Percentiles rank a stretch among this genome's conserved stretches.
Evolutionary conservation across 2,329 filamentous ascomycete species (phyloP).

Genomic region (Dothidotthia symphoricarpi): DNA sequence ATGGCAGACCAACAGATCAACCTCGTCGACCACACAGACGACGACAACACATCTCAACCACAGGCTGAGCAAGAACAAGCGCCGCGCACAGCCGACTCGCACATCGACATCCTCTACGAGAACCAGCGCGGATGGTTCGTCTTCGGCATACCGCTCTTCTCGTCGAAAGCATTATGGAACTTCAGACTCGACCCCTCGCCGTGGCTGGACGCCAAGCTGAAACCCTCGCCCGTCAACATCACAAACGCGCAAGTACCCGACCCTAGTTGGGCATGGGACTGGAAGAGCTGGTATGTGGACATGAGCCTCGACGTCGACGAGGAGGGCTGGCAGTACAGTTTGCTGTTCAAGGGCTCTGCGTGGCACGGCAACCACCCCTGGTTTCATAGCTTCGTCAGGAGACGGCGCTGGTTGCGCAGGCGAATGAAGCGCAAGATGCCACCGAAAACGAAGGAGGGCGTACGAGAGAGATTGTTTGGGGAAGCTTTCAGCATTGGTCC

Average conservation of each 20-base stretch:
- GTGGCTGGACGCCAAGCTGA: constrained; percentile 70
- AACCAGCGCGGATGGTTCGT: constrained; percentile 90
- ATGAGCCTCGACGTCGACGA: constrained; percentile 82
- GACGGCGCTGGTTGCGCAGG: constrained; percentile 83
- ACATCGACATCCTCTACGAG: constrained; percentile 85
- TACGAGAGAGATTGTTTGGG: constrained; percentile 37
- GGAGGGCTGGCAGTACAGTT: constrained; percentile 94
- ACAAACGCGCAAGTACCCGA: constrained; percentile 90
- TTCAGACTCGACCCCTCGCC: constrained; percentile 80
- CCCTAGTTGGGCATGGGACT: constrained; percentile 90
- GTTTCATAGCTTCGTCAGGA: constrained; percentile 93
- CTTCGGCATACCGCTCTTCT: constrained; percentile 89
- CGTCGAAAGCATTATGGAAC: constrained; percentile 67
- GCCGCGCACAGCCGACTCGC: constrained; percentile 23
- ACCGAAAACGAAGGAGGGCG: constrained; percentile 32
- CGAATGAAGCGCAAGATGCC: constrained; percentile 62
- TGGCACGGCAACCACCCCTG: constrained; percentile 89
- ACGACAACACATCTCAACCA: constrained; percentile 25
- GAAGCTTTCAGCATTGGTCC: constrained; percentile 41
- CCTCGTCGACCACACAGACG: constrained; percentile 59
- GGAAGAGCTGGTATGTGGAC: constrained; percentile 70
- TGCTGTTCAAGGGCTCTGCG: constrained; percentile 64
- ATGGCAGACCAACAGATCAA: constrained; percentile 63
- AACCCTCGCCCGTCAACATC: constrained; percentile 65
- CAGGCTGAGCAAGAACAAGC: constrained; percentile 18